phyloP scores from a whole-genome alignment of 352 stramenopile genomes.

The Pilasporangium apinafurcum region DNA sequence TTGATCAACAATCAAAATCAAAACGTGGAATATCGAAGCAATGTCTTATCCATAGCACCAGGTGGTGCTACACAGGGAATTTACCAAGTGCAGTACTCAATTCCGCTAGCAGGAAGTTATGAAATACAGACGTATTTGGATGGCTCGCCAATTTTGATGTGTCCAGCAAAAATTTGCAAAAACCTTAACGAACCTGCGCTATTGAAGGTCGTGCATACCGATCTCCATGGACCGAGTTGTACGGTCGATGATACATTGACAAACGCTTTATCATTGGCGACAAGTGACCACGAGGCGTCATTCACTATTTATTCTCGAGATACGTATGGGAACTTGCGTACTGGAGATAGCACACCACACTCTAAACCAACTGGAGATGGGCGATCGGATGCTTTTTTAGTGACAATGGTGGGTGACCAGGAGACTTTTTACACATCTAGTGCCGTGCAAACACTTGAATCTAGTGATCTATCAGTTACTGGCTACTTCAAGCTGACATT shows the following conservation, averaged over 20 bases:
- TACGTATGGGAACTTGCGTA: slow-evolving; percentile 91
- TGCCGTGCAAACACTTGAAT: slow-evolving; percentile 74
- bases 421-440: slow-evolving; percentile 85
- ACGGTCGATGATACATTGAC: slow-evolving; percentile 75
- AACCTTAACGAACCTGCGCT: slow-evolving; percentile 39
- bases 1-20: slow-evolving; percentile 31
- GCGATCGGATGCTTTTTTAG: slow-evolving; percentile 89
- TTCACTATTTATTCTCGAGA: slow-evolving; percentile 89
- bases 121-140: slow-evolving; percentile 75
- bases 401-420: slow-evolving; percentile 58
- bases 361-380: slow-evolving; percentile 75
- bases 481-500: slow-evolving; percentile 75
- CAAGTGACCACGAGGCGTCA: slow-evolving; percentile 77
- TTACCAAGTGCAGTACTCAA: slow-evolving; percentile 93
- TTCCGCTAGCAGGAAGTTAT: slow-evolving; percentile 87
- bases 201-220: slow-evolving; percentile 86
- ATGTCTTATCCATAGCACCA: slow-evolving; percentile 30
- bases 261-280: slow-evolving; percentile 64
- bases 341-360: slow-evolving; percentile 57
- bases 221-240: slow-evolving; percentile 82
- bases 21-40: slow-evolving; percentile 81
- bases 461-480: slow-evolving; percentile 9
- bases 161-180: slow-evolving; percentile 54
- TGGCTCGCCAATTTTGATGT: slow-evolving; percentile 88
- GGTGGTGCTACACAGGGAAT: slow-evolving; percentile 42